Percentiles rank a stretch among this genome's conserved stretches.
These are phyloP conservation scores for Marsdenia floribunda DNA, from an alignment of 257 asterid species.

Conservation along the genomic window DNA sequence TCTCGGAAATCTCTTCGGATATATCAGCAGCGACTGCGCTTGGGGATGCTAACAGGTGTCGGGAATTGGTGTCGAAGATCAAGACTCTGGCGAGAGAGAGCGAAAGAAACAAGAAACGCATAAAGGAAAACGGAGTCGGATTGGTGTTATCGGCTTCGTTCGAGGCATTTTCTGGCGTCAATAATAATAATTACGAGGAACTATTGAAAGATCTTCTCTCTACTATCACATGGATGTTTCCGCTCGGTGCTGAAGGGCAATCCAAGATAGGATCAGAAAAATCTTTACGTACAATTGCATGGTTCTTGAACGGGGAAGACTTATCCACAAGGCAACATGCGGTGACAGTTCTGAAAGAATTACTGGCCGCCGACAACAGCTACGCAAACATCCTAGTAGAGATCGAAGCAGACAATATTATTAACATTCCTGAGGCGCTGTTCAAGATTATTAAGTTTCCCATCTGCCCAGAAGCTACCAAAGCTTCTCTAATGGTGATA, in stretches of 20 bases:
- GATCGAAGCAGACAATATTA: conserved; percentile 25
- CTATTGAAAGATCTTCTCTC: conserved; percentile 45
- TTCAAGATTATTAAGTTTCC: conserved; percentile 45
- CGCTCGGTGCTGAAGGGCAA: conserved; percentile 35
- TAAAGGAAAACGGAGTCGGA: conserved; percentile 50
- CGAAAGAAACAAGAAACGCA: conserved; percentile 56
- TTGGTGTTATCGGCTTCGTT: conserved; percentile 33
- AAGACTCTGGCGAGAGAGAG: conserved; percentile 54
- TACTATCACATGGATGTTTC: conserved; percentile 55
- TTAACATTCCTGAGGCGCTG: conserved; percentile 32
- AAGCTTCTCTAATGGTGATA: conserved; percentile 51
- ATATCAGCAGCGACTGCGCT: conserved; percentile 26
- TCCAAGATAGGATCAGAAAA: conserved; percentile 39
- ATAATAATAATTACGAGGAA: conserved; percentile 17
- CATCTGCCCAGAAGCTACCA: conserved; percentile 57
- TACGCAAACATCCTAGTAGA: conserved; percentile 22
- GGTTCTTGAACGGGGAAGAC: conserved; percentile 50
- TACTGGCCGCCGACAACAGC: conserved; percentile 20
- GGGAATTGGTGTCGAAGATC: conserved; percentile 40
- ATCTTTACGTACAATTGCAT: conserved; percentile 49
- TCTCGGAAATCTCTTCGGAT: conserved; percentile 32
- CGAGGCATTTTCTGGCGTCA: conserved; percentile 38
- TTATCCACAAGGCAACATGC: conserved; percentile 49
- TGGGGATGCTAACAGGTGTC: conserved; percentile 33
- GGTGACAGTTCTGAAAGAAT: conserved; percentile 38